phyloP scores from a whole-genome alignment of 495 filamentous ascomycete genomes.

The Penicillium paradoxum region DNA sequence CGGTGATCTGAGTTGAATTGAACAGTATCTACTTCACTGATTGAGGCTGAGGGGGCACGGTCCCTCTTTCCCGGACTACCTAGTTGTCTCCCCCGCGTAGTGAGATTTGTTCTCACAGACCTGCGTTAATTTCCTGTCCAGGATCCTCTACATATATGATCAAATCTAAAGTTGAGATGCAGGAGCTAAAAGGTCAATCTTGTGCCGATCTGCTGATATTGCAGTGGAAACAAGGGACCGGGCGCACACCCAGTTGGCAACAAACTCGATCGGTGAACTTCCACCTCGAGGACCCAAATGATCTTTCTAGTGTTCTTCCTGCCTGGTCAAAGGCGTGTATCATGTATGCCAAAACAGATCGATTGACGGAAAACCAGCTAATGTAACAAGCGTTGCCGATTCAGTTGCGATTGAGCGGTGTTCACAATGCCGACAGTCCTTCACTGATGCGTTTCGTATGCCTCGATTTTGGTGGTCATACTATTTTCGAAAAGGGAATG shows the following conservation, averaged over 20 bases:
- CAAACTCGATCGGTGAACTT: neutral
- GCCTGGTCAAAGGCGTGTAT: slow-evolving; percentile 1
- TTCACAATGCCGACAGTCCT: neutral
- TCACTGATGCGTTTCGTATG: slow-evolving; percentile 2
- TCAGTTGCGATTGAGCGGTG: neutral
- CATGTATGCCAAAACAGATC: neutral
- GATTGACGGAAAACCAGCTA: neutral
- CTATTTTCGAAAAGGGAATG: neutral
- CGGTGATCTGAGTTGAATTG: too few species aligned
- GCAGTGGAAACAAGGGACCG: neutral
- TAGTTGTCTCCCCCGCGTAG: neutral
- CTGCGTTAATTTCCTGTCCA: too few species aligned
- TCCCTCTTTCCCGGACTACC: neutral
- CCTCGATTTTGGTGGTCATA: slow-evolving; percentile 9
- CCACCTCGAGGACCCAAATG: neutral
- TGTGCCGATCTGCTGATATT: neutral
- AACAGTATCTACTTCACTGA: too few species aligned
- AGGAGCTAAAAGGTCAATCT: neutral
- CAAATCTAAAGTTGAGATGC: neutral
- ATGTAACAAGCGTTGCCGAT: neutral
- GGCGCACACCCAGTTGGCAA: neutral
- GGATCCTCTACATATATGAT: too few species aligned
- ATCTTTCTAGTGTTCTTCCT: neutral
- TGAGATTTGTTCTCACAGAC: neutral
- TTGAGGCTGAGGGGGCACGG: slow-evolving; percentile 5